Conservation (phyloP, 768 basidiomycete species). For the Mycena galopus region DNA sequence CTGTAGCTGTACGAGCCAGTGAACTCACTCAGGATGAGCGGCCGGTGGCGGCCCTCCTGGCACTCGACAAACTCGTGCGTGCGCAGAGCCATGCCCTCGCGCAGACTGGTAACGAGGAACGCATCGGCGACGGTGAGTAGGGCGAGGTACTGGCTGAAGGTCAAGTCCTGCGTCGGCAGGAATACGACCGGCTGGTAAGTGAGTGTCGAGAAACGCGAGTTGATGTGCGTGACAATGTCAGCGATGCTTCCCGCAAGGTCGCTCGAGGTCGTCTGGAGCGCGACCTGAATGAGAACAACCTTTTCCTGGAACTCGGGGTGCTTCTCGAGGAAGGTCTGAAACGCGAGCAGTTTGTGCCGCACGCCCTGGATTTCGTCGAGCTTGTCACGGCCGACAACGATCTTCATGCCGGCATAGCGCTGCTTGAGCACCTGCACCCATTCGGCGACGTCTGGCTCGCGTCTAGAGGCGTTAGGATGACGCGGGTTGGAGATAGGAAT, state of each 20-base stretch:
- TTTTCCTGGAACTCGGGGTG: slow-evolving; percentile 86
- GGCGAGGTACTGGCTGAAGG: slow-evolving; percentile 88
- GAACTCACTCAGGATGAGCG: slow-evolving; percentile 89
- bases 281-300: slow-evolving; percentile 90
- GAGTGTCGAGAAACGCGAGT: slow-evolving; percentile 84
- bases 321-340: slow-evolving; percentile 84
- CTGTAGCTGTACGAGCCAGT: slow-evolving; percentile 89
- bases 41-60: slow-evolving; percentile 76
- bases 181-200: slow-evolving; percentile 92
- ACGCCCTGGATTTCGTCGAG: slow-evolving; percentile 91
- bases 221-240: slow-evolving; percentile 84
- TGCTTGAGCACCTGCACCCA: slow-evolving; percentile 87
- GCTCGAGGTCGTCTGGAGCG: slow-evolving; percentile 85
- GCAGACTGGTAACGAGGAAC: slow-evolving; percentile 85
- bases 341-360: slow-evolving; percentile 85
- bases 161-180: slow-evolving; percentile 86
- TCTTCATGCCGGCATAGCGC: slow-evolving; percentile 87
- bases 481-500: neutral
- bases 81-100: slow-evolving; percentile 90
- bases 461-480: slow-evolving; percentile 52
- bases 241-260: slow-evolving; percentile 81
- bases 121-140: slow-evolving; percentile 86
- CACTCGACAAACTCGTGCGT: slow-evolving; percentile 91
- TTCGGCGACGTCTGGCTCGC: slow-evolving; percentile 82
- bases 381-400: slow-evolving; percentile 91